phyloP scores from a whole-genome alignment of 306 rosid species.

The Dryas drummondii region DNA sequence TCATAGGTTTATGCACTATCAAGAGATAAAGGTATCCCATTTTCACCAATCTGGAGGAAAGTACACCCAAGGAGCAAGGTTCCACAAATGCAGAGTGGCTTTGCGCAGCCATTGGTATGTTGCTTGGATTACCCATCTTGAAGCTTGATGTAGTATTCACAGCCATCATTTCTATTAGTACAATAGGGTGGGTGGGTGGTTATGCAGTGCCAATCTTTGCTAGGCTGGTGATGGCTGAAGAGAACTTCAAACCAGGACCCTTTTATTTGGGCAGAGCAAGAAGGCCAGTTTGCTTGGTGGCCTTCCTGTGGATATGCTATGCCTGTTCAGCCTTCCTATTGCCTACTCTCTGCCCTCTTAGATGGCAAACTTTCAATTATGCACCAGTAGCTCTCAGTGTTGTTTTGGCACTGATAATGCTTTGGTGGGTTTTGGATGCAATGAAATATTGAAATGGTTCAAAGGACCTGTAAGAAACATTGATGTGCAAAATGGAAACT shows the following conservation, averaged over 20 bases:
- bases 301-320: conserved; percentile 28
- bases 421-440: conserved; percentile 29
- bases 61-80: conserved; percentile 21
- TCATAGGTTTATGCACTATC: conserved; percentile 23
- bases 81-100: conserved; percentile 32
- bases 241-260: conserved; percentile 32
- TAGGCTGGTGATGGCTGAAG: conserved; percentile 26
- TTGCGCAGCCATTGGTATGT: conserved; percentile 22
- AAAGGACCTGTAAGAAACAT: conserved; percentile 37
- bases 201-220: conserved; percentile 29
- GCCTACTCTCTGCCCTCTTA: conserved; percentile 19
- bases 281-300: conserved; percentile 25
- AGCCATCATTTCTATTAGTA: conserved; percentile 25
- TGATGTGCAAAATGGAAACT: neutral
- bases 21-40: conserved; percentile 25
- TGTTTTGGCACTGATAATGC: conserved; percentile 25
- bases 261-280: conserved; percentile 30
- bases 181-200: conserved; percentile 27
- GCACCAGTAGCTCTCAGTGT: conserved; percentile 14
- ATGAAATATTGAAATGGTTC: conserved; percentile 35
- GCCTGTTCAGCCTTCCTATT: conserved; percentile 28
- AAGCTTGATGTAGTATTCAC: conserved; percentile 23
- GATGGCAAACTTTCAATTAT: conserved; percentile 26
- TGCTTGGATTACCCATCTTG: conserved; percentile 31
- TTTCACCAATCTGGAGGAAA: conserved; percentile 27